Evolutionary conservation across 352 stramenopile genomes (phyloP), one percentile per base, ranked within the genome.

Genomic region (Globisporangium orthogonon): DNA sequence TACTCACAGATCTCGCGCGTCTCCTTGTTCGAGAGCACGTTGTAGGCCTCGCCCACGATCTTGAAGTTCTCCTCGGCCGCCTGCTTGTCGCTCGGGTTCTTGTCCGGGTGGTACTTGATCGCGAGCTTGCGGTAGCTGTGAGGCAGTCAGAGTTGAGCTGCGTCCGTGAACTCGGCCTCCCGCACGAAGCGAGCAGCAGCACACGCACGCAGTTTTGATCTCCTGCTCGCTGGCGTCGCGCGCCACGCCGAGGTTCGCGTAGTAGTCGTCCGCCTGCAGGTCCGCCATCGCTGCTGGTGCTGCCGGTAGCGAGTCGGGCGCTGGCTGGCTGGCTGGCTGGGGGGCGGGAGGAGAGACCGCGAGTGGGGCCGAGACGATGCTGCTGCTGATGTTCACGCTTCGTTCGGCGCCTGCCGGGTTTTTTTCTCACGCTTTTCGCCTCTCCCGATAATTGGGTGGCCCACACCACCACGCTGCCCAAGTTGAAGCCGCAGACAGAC

Each of bases 51-150:
- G 60, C 79, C 89, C 45, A 98, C 89, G 60, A 97, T 86, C 70
- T 97, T 97, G 63, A 98, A 98, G 69, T 97, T 96, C 50, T 92
- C 78, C 61, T 95, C 88, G 23, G 91, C 86, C 43, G 85, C 66
- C 50, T 89, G 60, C 64, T 91, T 91, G 57, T 92, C 84, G 14
- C 74, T 63, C 39, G 80, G 83, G 65, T 97, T 97, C 75, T 97
- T 97, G 74, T 97, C 90, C 15, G 90, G 90, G 60, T 97, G 90
- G 70, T 95, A 96, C 70, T 96, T 97, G 70, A 97, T 91, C 48
- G 90, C 89, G 31, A 97, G 63, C 65, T 96, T 96, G 33, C 88
- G 79, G 64, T 97, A 97, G 15, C 85, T 94, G 56, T 44, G 35
- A 3, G 35, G 33, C 33, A 23, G 23, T 23, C 23, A 23, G 23